Evolutionary conservation across 345 rosid genomes (phyloP), one percentile per base, ranked within the genome.

Genomic region (Clarkia xantiana): DNA sequence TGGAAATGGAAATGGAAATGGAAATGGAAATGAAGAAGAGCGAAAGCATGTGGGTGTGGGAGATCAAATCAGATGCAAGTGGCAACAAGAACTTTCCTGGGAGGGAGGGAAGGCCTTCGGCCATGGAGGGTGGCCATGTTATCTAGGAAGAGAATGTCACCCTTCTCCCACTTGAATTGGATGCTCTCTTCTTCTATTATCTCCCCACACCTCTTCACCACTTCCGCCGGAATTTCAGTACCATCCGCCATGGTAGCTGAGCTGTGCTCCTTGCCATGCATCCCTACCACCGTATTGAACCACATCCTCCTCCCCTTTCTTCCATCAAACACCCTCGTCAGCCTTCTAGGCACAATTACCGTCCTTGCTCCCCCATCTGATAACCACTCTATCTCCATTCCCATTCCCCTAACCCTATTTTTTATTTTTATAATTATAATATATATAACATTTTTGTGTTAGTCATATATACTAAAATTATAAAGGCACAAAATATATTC

Each of bases 131-230:
- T n/a, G 58, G 85, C 82, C 60, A 53, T 18, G 67, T 76, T 81
- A 56, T 81, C 90, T 3, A 78, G 54, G 70, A 81, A 67, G 52
- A 74, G 76, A 17, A 81, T 78, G 47, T 81, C 80, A 0, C 90
- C 85, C 63, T 69, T 72, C 63, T 76, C 67, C 90, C 85, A 78
- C 58, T 78, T 70, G 70, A 81, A 78, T 36, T 78, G 77, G 25
- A 81, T 81, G 69, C 82, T 81, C 61, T 81, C 90, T 53, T 81
- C 85, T 40, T 81, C 85, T 13, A 81, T 70, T 61, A 81, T 76
- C 66, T 78, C 74, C 18, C 18, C 76, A 14, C 82, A 69, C 50
- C 84, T 71, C 66, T 70, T 76, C 44, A 70, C 80, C 6, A 76
- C 64, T 2, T 72, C 12, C 1, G 55, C 66, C 0, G 82, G 70